Percentiles rank a stretch among this genome's conserved stretches.
These are phyloP conservation scores for Podaxis sp. DNA, from an alignment of 768 basidiomycete genomes.

Conservation along the genomic window DNA sequence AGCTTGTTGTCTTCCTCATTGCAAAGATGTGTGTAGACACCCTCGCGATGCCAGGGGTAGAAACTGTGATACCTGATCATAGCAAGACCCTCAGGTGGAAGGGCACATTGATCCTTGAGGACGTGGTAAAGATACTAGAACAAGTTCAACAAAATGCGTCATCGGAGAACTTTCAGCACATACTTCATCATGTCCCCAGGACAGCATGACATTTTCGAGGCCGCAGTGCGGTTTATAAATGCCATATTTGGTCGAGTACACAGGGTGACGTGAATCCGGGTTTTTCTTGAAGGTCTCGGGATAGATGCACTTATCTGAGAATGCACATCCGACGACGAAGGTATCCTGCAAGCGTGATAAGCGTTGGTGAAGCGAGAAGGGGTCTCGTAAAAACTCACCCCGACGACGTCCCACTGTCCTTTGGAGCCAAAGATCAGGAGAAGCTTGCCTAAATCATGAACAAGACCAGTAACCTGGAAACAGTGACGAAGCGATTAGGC, in stretches of 20 bases:
- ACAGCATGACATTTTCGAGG: constrained; percentile 82
- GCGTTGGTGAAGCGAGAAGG: constrained; percentile 8
- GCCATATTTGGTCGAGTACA: constrained; percentile 70
- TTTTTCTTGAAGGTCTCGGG: constrained; percentile 74
- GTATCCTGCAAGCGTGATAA: constrained; percentile 31
- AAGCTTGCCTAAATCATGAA: constrained; percentile 90
- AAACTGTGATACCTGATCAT: constrained; percentile 97
- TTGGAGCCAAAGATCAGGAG: constrained; percentile 78
- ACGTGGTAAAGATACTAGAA: constrained; percentile 78
- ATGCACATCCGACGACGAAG: constrained; percentile 78
- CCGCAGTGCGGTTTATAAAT: constrained; percentile 79
- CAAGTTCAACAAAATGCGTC: constrained; percentile 6
- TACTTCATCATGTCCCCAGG: constrained; percentile 91
- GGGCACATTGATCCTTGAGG: constrained; percentile 74
- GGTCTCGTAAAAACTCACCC: constrained; percentile 40
- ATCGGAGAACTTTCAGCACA: constrained; percentile 3
- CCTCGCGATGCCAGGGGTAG: constrained; percentile 93
- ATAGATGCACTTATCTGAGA: constrained; percentile 80
- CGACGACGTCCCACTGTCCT: constrained; percentile 95
- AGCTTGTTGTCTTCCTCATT: constrained; percentile 63
- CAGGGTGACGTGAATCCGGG: constrained; percentile 58
- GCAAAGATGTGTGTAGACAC: constrained; percentile 76
- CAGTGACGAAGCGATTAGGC: neutral
- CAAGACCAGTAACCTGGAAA: constrained; percentile 63
- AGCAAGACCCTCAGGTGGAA: constrained; percentile 77